These are phyloP conservation scores for Citrullus amarus DNA, from an alignment of 306 rosid species.

Conservation along the genomic window DNA sequence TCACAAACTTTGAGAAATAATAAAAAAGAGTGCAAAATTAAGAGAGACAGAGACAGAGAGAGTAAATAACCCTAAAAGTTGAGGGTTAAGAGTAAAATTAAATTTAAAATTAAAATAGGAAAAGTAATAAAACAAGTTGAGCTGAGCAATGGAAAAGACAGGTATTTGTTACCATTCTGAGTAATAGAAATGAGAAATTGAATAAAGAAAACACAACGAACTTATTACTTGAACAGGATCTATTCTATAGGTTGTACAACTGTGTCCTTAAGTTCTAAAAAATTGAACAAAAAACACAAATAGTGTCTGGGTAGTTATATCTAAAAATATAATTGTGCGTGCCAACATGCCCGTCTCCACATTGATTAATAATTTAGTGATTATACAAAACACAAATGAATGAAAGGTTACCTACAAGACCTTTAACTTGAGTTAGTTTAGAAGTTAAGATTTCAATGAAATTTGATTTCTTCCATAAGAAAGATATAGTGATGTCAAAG, in stretches of 20 bases:
- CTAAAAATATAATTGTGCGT: not conserved
- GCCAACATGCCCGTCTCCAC: not conserved
- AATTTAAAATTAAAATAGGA: not conserved
- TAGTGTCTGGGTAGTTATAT: not conserved
- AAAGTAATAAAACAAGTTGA: not conserved
- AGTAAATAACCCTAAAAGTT: not conserved
- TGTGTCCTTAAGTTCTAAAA: no score
- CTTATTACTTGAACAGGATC: no score
- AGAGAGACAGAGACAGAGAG: not conserved
- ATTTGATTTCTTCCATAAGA: not conserved
- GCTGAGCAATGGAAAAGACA: not conserved
- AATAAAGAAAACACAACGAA: not conserved
- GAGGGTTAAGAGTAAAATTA: no score
- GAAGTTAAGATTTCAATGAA: not conserved
- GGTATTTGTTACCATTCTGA: not conserved
- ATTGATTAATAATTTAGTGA: no score
- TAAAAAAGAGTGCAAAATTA: not conserved
- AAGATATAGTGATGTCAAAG: not conserved
- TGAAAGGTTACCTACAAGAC: not conserved
- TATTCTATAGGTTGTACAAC: no score
- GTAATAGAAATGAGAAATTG: not conserved
- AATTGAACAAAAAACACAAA: not conserved
- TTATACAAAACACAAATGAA: not conserved
- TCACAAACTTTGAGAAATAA: not conserved
- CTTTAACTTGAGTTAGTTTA: not conserved